Base-by-base conservation (phyloP, 2,329 filamentous ascomycete species). In the Raffaelea albimanens region DNA sequence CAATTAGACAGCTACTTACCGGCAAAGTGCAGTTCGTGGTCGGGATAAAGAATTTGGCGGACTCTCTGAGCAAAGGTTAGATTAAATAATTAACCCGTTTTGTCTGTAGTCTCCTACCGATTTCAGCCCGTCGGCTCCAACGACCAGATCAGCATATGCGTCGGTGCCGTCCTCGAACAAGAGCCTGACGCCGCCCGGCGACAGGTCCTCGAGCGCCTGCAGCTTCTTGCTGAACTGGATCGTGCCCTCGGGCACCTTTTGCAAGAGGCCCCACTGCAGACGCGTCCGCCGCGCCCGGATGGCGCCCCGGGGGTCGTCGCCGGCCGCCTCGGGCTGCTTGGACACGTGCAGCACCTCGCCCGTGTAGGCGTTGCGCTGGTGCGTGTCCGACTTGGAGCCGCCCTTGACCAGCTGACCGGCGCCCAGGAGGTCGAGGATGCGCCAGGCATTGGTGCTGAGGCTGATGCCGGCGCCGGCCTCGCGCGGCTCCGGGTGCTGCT, bases 71-170 rank as follows among this genome's bases (percentile, higher is more conserved):
- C 19, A 19, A 16, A 25, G 31, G 22, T 29, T n/a, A 34, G 31
- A 34, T 9, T 10, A 34, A 34, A 16, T 10, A 10, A 34, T 10
- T 9, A 34, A 34, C 9, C 31, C 9, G 16, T 10, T 34, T 10
- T 34, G 31, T 9, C 9, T 10, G 16, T 16, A 34, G 16, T 10
- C 9, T 0, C 72, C 69, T 39, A 69, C 68, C 31, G 67, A 71
- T 48, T 73, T 68, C 42, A 75, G 72, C 4, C 71, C 64, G 55
- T 76, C 73, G 21, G 70, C 71, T 4, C 70, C 73, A 8, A 76
- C 58, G 3, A 76, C 65, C 1, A 75, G 53, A 55, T 76, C 71
- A 0, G 68, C 72, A 3, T 54, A 46, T 47, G 69, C 63, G 33
- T 61, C 59, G 10, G 57, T 56, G 5, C 63, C 64, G 41, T 62